Evolutionary conservation across 2,329 filamentous ascomycete genomes (phyloP).

Genomic region (Cephalotrichum gorgonifer): DNA sequence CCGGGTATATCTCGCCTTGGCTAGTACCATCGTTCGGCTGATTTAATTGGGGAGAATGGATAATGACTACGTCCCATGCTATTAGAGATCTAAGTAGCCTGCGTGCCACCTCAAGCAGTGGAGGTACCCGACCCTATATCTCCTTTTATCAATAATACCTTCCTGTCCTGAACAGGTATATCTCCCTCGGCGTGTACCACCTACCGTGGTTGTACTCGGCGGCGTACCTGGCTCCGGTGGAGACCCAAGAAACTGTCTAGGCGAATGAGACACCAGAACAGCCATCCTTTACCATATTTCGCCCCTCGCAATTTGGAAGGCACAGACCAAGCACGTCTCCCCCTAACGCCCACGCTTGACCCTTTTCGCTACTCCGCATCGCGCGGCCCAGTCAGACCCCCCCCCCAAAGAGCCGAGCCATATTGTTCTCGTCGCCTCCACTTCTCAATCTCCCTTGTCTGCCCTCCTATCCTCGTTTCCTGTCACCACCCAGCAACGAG

Average conservation of each 20-base stretch:
- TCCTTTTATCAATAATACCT: not conserved
- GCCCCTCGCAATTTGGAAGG: not conserved
- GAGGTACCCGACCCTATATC: not conserved
- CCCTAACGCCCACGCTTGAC: not conserved
- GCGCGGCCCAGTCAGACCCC: not conserved
- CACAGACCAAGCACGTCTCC: not conserved
- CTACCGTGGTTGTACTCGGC: too few relatives aligned
- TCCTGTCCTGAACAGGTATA: not conserved
- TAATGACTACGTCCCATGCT: not conserved
- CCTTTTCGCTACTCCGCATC: not conserved
- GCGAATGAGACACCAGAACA: not conserved
- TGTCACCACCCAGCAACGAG: conserved; percentile 3
- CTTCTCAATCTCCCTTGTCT: not conserved
- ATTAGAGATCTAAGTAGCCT: not conserved
- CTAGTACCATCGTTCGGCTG: not conserved
- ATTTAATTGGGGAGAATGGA: not conserved
- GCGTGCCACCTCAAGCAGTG: not conserved
- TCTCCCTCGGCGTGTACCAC: too few relatives aligned
- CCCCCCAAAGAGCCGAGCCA: not conserved
- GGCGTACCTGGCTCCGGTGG: conserved; percentile 2
- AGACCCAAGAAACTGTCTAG: not conserved
- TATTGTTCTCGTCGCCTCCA: conserved; percentile 4
- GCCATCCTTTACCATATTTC: not conserved
- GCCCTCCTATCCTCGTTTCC: conserved; percentile 3
- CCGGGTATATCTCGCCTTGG: not conserved